Evolutionary conservation across 2,329 filamentous ascomycete genomes (phyloP), one percentile per base, ranked within the genome.

Genomic region (Trichoderma citrinoviride): DNA sequence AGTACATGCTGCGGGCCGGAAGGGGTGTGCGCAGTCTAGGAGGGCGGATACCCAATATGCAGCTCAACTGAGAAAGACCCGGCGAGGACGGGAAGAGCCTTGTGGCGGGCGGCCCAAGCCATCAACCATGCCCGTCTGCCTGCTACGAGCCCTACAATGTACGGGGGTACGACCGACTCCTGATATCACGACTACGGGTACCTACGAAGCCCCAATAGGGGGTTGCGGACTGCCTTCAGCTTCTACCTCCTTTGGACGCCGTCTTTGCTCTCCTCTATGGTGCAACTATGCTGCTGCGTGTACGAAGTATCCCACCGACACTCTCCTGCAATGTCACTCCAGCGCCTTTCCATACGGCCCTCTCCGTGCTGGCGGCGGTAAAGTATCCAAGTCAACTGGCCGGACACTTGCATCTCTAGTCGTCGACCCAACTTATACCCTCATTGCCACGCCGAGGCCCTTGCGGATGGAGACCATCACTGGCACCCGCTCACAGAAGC

Each of bases 41-140:
- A 21, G 54, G 50, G 57, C 58, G 64, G 64, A 57, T 65, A 46
- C 49, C 33, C 7, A 52, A 23, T 53, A 63, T 66, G 64, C 64
- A 66, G 52, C 64, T 66, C 53, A 53, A 54, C 57, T 53, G 44
- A 53, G 61, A 47, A 63, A 46, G 63, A 65, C 68, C 70, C 70
- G 71, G 73, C 69, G 71, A 72, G 69, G 71, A 73, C 74, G 74
- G 74, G 74, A 76, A 68, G 73, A 75, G 72, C 74, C 74, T 76
- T 75, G 70, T 72, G 70, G 68, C 68, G 71, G 72, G 66, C 68
- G 68, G 70, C 58, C 44, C 52, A 66, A 50, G 64, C 64, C 64
- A 63, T 56, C 12, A 37, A 44, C 58, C 58, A 61, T 53, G 40
- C 25, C 58, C 57, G 46, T 52, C n/a, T 47, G 19, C 54, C 37